Evolutionary conservation across 1,284 basidiomycete genomes (phyloP), one percentile per base, ranked within the genome.

Genomic region (Puccinia novopanici): DNA sequence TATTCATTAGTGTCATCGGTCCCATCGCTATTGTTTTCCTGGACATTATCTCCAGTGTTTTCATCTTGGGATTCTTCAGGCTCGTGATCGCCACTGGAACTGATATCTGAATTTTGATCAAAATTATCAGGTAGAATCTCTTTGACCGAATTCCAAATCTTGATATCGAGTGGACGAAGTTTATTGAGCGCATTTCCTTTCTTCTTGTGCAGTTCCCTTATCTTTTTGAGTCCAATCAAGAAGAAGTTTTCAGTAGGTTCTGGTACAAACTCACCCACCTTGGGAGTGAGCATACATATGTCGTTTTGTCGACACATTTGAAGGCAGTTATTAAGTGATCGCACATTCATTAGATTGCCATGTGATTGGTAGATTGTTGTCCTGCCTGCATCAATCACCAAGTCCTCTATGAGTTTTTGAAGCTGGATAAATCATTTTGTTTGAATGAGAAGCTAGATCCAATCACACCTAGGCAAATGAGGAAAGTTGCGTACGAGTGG

Each of bases 351-450:
- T 37, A 10, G 3, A 15, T 40, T 65, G 55, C 40, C 6, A 22
- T 65, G 61, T 40, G 34, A 65, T 65, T 65, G 59, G 30, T 34
- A 15, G 27, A 63, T 30, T 34, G 13, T 63, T 63, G 45, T 63
- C n/a, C 34, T 40, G 37, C 6, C 61, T 34, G 3, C 9, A 15
- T 65, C 9, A 22, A 5, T 17, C 4, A 3, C 19, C 34, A 65
- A 24, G 8, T n/a, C 6, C 3, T 6, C 12, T 65, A 65, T 27
- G 4, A 65, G 30, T 15, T 19, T 27, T 45, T 27, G 17, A 22
- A 57, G 27, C 55, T 57, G 22, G 27, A 57, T 22, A 57, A 22
- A 57, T n/a, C n/a, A n/a, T n/a, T n/a, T 54, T 5, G 4, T 9
- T 54, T 54, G 52, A 57, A 57, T 3, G 5, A 57, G 27, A 57